These are phyloP conservation scores for Setaria italica DNA, from an alignment of 202 grass and related monocot genomes.

Conservation along the genomic window DNA sequence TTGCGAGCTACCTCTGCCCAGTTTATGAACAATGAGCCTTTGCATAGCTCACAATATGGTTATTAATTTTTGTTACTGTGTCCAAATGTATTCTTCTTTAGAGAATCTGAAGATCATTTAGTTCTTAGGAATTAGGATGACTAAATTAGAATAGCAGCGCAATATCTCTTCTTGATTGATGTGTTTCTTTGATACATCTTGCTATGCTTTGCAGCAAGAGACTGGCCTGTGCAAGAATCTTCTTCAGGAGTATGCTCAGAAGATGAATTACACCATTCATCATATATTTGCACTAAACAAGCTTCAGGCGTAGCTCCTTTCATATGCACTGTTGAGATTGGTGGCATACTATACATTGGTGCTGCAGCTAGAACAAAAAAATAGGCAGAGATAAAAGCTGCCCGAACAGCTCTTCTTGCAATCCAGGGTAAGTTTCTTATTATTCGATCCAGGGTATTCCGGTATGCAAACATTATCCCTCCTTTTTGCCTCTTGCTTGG, in stretches of 20 bases:
- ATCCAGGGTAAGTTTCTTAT: constrained; percentile 58
- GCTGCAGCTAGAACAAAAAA: constrained; percentile 84
- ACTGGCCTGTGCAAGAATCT: constrained; percentile 98
- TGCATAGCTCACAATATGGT: constrained; percentile 9
- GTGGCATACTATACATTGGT: constrained; percentile 92
- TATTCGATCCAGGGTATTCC: neutral
- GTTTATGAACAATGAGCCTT: constrained; percentile 9
- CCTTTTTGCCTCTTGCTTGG: constrained; percentile 23
- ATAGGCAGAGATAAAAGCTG: constrained; percentile 87
- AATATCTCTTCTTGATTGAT: neutral
- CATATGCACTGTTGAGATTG: constrained; percentile 87
- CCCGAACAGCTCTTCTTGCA: constrained; percentile 91
- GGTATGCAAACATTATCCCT: constrained; percentile 18
- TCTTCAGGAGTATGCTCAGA: constrained; percentile 97
- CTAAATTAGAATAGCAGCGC: constrained; percentile 14
- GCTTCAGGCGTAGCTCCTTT: constrained; percentile 55
- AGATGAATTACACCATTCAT: constrained; percentile 96
- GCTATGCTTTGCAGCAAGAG: constrained; percentile 74
- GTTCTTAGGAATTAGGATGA: neutral
- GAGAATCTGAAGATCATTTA: no score
- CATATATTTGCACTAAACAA: constrained; percentile 70
- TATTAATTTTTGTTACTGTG: neutral
- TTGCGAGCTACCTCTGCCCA: no score
- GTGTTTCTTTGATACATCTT: constrained; percentile 34
- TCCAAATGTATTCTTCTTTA: neutral